Evolutionary conservation across 2,329 filamentous ascomycete genomes (phyloP).

Genomic region (Xylariaceae sp.): DNA sequence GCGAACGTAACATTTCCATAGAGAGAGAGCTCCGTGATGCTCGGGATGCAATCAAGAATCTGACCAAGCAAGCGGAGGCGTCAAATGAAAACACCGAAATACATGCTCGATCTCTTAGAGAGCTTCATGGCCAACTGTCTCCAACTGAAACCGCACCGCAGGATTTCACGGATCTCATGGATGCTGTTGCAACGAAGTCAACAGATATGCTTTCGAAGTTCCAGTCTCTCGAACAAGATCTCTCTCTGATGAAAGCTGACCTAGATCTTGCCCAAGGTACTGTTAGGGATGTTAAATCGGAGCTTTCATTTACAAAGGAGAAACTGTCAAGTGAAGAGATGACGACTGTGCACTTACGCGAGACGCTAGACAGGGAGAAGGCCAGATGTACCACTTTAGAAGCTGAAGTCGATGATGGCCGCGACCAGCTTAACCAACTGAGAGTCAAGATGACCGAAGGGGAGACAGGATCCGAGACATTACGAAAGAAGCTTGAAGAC

Average conservation of each 20-base stretch:
- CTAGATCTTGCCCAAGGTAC: slow-evolving; percentile 64
- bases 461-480: slow-evolving; percentile 79
- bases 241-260: slow-evolving; percentile 66
- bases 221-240: slow-evolving; percentile 64
- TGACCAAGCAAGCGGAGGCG: slow-evolving; percentile 57
- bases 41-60: slow-evolving; percentile 59
- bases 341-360: slow-evolving; percentile 56
- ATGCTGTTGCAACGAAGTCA: slow-evolving; percentile 63
- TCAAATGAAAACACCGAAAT: slow-evolving; percentile 58
- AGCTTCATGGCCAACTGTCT: slow-evolving; percentile 64
- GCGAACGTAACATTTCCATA: slow-evolving; percentile 64
- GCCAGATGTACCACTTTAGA: slow-evolving; percentile 62
- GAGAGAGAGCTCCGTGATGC: slow-evolving; percentile 62
- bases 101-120: slow-evolving; percentile 61
- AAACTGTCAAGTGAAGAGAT: slow-evolving; percentile 59
- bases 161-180: slow-evolving; percentile 63
- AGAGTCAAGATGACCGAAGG: slow-evolving; percentile 78
- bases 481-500: slow-evolving; percentile 76
- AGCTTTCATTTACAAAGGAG: slow-evolving; percentile 61
- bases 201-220: slow-evolving; percentile 65
- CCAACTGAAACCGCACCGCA: slow-evolving; percentile 58
- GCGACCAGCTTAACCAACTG: slow-evolving; percentile 71
- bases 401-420: slow-evolving; percentile 65
- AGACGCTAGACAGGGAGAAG: slow-evolving; percentile 59
- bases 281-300: slow-evolving; percentile 60